phyloP scores from a whole-genome alignment of 140 eudicot species.

The Flaveria floridana region DNA sequence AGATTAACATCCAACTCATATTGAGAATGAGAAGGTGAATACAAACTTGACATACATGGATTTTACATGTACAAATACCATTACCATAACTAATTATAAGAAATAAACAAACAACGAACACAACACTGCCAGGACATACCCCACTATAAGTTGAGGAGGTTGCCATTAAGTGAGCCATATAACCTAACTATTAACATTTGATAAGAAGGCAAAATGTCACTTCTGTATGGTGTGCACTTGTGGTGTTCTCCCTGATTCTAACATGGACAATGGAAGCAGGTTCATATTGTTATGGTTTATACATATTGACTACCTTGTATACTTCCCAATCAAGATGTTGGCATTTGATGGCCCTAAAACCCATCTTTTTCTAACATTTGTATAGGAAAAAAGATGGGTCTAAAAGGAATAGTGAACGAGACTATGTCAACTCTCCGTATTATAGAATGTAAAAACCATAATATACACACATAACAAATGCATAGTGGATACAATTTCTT shows the following conservation, averaged over 20 bases:
- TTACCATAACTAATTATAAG: neutral
- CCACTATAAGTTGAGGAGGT: conserved; percentile 3
- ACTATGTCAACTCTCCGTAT: neutral
- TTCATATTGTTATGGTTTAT: conserved; percentile 6
- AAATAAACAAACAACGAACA: neutral
- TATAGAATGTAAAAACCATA: neutral
- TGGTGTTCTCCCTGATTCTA: conserved; percentile 3
- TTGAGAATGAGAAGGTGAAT: neutral
- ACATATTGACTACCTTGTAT: conserved; percentile 4
- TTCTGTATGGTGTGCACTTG: conserved; percentile 6
- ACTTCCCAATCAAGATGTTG: conserved; percentile 21
- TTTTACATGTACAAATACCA: neutral
- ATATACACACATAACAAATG: neutral
- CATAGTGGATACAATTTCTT: neutral
- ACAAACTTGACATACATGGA: neutral
- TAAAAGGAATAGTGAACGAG: neutral
- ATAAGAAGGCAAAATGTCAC: conserved; percentile 3
- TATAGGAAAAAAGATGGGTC: conserved; percentile 4
- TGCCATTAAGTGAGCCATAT: conserved; percentile 9
- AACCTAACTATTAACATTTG: neutral
- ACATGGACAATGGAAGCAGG: conserved; percentile 8
- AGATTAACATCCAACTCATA: neutral
- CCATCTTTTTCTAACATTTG: conserved; percentile 7
- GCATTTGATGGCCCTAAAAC: neutral
- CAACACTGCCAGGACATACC: neutral